A percentile compares a stretch with the other conserved stretches of the same genome.
These are phyloP conservation scores for Globisporangium ultimum DNA, from an alignment of 352 stramenopile species.

Conservation along the genomic window DNA sequence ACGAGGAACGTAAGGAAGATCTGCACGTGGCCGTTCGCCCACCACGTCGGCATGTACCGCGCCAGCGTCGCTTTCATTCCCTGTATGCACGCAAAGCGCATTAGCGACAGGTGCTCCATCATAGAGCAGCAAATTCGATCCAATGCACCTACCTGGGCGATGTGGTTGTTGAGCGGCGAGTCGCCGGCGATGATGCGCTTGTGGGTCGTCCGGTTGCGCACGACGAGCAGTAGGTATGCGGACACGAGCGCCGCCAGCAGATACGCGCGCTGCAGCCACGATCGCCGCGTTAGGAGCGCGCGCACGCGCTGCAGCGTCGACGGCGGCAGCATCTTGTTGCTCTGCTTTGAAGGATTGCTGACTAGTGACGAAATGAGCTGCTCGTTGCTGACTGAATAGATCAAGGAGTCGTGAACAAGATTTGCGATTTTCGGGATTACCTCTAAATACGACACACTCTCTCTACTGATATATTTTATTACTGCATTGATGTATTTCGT, in stretches of 20 bases:
- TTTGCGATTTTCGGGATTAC: too few relatives aligned
- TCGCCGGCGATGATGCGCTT: constrained; percentile 52
- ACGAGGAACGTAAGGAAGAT: constrained; percentile 70
- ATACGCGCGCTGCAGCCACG: background rate
- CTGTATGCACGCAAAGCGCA: constrained; percentile 12
- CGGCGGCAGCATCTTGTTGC: too few relatives aligned
- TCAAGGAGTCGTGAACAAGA: too few relatives aligned
- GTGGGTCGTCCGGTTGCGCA: constrained; percentile 1
- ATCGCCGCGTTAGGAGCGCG: too few relatives aligned
- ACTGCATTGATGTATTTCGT: too few relatives aligned
- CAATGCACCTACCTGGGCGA: constrained; percentile 25
- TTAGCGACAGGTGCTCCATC: background rate
- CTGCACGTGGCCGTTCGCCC: constrained; percentile 72
- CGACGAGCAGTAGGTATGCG: constrained; percentile 6
- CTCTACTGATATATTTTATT: too few relatives aligned
- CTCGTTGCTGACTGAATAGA: too few relatives aligned
- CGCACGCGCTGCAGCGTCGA: too few relatives aligned
- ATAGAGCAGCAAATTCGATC: too few relatives aligned
- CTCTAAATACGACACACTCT: too few relatives aligned
- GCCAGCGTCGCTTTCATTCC: constrained; percentile 46
- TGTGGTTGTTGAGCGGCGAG: constrained; percentile 66
- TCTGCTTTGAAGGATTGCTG: too few relatives aligned
- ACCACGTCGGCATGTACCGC: constrained; percentile 66
- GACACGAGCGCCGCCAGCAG: constrained; percentile 6
- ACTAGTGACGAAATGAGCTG: too few relatives aligned